phyloP scores from a whole-genome alignment of 352 stramenopile genomes.

The Saprolegnia parasitica region DNA sequence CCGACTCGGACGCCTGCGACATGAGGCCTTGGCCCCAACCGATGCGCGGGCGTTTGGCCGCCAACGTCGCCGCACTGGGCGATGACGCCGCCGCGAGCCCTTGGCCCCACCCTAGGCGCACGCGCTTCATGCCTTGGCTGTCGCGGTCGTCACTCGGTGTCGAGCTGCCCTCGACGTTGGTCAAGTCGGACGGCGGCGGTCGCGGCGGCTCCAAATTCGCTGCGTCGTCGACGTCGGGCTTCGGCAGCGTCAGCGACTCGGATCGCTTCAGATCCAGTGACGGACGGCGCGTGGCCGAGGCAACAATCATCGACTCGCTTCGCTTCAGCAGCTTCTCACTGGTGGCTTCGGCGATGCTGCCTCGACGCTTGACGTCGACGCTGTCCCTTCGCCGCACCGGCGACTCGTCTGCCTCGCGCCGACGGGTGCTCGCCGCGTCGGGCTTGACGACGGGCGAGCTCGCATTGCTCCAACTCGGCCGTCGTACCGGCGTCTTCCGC shows the following conservation, averaged over 20 bases:
- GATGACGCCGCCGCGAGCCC: slow-evolving; percentile 58
- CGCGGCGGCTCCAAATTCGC: background rate
- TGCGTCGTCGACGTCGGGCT: background rate
- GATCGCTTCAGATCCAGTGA: slow-evolving; percentile 3
- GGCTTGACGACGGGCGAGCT: slow-evolving; percentile 5
- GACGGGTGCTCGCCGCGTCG: no score
- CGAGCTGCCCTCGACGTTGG: background rate
- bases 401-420: background rate
- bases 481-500: slow-evolving; percentile 9
- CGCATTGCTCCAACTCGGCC: slow-evolving; percentile 2
- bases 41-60: slow-evolving; percentile 64
- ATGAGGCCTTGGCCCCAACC: slow-evolving; percentile 78
- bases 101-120: slow-evolving; percentile 76
- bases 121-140: slow-evolving; percentile 35
- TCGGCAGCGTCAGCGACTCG: background rate
- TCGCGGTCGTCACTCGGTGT: background rate
- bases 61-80: slow-evolving; percentile 22
- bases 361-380: background rate
- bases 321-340: background rate
- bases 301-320: slow-evolving; percentile 10
- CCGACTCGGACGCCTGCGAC: slow-evolving; percentile 34
- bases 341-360: background rate
- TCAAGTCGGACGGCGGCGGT: background rate
- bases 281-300: background rate
- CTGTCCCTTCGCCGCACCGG: background rate